A percentile compares a stretch with the other conserved stretches of the same genome.
These are phyloP conservation scores for Stereocaulon alpinum DNA, from an alignment of 495 filamentous ascomycete genomes.

Conservation along the genomic window DNA sequence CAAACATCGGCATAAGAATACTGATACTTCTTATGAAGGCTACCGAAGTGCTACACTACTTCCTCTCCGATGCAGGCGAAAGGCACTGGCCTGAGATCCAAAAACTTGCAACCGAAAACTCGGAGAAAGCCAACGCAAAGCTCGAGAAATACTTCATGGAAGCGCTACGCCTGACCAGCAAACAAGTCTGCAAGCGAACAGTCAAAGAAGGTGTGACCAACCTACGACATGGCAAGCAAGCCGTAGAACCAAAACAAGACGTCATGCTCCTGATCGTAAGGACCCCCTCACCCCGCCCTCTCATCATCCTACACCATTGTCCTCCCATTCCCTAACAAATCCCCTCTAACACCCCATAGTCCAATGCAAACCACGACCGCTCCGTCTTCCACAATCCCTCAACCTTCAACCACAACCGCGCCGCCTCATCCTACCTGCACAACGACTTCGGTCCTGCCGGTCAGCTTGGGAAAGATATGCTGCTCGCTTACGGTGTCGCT, in stretches of 20 bases:
- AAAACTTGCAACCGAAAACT: slow-evolving; percentile 32
- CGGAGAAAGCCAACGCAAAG: slow-evolving; percentile 15
- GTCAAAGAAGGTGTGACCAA: neutral
- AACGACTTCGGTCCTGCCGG: slow-evolving; percentile 33
- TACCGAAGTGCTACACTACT: slow-evolving; percentile 35
- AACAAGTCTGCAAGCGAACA: slow-evolving; percentile 4
- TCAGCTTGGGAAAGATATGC: slow-evolving; percentile 8
- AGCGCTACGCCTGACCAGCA: slow-evolving; percentile 16
- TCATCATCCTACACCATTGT: too few species aligned
- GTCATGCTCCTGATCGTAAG: neutral
- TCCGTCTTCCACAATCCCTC: slow-evolving; percentile 42
- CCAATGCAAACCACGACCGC: slow-evolving; percentile 6
- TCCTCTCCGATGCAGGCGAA: slow-evolving; percentile 28
- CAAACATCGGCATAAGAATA: too few species aligned
- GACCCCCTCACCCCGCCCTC: too few species aligned
- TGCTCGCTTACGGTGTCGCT: slow-evolving; percentile 1
- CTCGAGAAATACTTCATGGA: slow-evolving; percentile 17
- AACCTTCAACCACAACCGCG: slow-evolving; percentile 37
- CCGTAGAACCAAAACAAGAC: neutral
- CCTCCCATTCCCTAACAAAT: too few species aligned
- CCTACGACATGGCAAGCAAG: neutral
- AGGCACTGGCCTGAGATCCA: slow-evolving; percentile 41
- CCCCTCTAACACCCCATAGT: neutral
- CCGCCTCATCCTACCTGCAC: slow-evolving; percentile 47
- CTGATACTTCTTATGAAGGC: slow-evolving; percentile 24